A percentile compares a stretch with the other conserved stretches of the same genome.
Conservation (phyloP, 495 filamentous ascomycete genomes). For the Hypoxylon fragiforme region DNA sequence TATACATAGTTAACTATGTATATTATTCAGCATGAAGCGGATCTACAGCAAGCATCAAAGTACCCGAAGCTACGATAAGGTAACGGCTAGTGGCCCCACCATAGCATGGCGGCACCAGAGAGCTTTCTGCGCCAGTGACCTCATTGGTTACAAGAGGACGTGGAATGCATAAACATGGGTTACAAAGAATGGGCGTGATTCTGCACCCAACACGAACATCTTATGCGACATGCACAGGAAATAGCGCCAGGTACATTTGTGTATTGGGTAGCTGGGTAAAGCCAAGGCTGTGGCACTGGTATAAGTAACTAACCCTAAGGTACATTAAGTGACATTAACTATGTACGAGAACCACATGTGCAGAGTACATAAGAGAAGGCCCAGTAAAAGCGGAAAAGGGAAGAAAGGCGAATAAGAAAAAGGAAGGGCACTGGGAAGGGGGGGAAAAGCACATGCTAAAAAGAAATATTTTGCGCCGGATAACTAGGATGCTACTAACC, state of each 20-base stretch:
- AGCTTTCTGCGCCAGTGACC: constrained; percentile 15
- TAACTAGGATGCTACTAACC: no score
- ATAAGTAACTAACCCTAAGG: no score
- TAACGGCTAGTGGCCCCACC: constrained; percentile 3
- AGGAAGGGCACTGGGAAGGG: background rate
- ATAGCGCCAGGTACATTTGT: constrained; percentile 13
- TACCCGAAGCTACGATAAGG: constrained; percentile 21
- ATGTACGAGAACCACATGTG: no score
- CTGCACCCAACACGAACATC: constrained; percentile 20
- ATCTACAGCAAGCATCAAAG: constrained; percentile 20
- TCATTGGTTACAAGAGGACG: constrained; percentile 19
- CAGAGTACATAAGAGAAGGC: no score
- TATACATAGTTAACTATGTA: background rate
- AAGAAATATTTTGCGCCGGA: constrained; percentile 9
- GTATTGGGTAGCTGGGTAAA: background rate
- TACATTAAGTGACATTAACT: no score
- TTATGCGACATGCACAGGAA: constrained; percentile 12
- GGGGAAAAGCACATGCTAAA: constrained; percentile 35
- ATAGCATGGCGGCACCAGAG: constrained; percentile 6
- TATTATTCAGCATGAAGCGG: background rate
- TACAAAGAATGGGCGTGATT: constrained; percentile 15
- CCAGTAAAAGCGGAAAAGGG: no score
- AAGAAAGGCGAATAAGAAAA: background rate
- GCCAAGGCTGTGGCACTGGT: background rate
- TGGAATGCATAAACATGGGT: constrained; percentile 32